Conservation (phyloP, 1,284 basidiomycete species). For the Heliocybe sulcata region DNA sequence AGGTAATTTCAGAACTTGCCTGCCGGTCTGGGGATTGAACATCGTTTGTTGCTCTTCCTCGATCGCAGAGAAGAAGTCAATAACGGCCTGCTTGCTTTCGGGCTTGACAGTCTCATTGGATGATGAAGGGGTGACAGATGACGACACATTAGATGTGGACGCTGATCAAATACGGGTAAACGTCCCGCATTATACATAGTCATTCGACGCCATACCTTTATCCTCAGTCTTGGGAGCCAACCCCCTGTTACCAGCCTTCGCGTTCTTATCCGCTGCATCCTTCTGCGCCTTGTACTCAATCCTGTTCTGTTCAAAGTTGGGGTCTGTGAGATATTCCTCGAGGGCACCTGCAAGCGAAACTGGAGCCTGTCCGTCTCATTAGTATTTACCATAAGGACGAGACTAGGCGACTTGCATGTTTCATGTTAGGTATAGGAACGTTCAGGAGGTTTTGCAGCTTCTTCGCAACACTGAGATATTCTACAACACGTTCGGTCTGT, state of each 20-base stretch:
- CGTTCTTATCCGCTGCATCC: conserved; percentile 58
- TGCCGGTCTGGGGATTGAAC: conserved; percentile 58
- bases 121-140: conserved; percentile 9
- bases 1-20: conserved; percentile 25
- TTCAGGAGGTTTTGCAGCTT: conserved; percentile 91
- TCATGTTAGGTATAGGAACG: conserved; percentile 89
- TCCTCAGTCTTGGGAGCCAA: neutral
- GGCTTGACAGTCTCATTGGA: conserved; percentile 14
- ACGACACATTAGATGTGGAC: conserved; percentile 11
- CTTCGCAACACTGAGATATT: conserved; percentile 89
- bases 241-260: conserved; percentile 20
- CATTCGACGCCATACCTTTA: neutral
- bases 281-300: conserved; percentile 88
- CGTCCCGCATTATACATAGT: neutral
- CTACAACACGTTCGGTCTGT: conserved; percentile 91
- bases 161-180: neutral
- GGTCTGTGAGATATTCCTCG: conserved; percentile 94
- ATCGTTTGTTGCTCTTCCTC: conserved; percentile 77
- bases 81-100: conserved; percentile 32
- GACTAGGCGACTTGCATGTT: conserved; percentile 58
- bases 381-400: neutral
- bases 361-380: conserved; percentile 58
- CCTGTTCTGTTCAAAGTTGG: conserved; percentile 93
- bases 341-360: conserved; percentile 89
- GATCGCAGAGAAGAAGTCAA: conserved; percentile 92